phyloP scores from a whole-genome alignment of 2,329 filamentous ascomycete species.

The Beauveria scarabaeidicola region DNA sequence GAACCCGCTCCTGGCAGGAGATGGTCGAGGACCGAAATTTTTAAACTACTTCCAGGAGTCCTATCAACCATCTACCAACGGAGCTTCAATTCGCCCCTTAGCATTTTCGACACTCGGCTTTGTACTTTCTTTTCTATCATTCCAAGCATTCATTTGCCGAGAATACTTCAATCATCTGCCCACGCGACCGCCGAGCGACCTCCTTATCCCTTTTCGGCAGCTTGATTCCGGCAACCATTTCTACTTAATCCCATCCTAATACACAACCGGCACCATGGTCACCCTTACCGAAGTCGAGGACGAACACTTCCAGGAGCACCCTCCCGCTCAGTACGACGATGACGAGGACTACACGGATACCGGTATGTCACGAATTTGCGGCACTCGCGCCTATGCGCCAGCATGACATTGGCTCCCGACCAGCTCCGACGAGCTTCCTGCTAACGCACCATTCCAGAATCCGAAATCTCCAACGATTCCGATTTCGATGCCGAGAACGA shows the following conservation, averaged over 20 bases:
- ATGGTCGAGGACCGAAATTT: constrained; percentile 12
- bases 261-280: constrained; percentile 60
- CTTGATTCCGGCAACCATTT: not conserved
- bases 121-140: not conserved
- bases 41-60: constrained; percentile 9
- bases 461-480: constrained; percentile 75
- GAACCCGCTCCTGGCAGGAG: not conserved
- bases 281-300: constrained; percentile 95
- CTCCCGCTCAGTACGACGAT: constrained; percentile 69
- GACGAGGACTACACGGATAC: constrained; percentile 93
- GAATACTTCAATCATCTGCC: not conserved
- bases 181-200: not conserved
- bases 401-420: not conserved
- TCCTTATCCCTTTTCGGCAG: not conserved
- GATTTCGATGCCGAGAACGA: constrained; percentile 54
- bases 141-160: constrained; percentile 7
- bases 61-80: constrained; percentile 2
- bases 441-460: constrained; percentile 44
- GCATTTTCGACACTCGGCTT: not conserved
- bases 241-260: constrained; percentile 6
- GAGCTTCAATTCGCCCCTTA: not conserved
- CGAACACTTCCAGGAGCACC: constrained; percentile 76
- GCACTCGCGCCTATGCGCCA: not conserved
- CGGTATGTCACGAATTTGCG: constrained; percentile 46
- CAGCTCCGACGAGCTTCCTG: not conserved